These are phyloP conservation scores for Sphaerulina populicola DNA, from an alignment of 2,329 filamentous ascomycete genomes.

Conservation along the genomic window DNA sequence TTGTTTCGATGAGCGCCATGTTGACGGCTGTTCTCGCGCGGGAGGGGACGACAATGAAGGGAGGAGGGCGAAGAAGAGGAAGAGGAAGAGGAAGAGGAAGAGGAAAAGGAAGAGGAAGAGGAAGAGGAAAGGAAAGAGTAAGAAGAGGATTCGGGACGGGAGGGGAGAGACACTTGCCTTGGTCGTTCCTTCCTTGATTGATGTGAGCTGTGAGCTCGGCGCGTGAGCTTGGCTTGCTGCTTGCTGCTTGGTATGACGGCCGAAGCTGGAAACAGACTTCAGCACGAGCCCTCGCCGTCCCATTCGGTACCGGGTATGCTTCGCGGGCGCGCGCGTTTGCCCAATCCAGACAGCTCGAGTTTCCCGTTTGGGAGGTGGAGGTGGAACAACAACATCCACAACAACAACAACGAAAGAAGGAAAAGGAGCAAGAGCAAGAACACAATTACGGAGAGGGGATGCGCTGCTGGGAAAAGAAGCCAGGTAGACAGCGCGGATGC, in stretches of 20 bases:
- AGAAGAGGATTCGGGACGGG: too few species aligned
- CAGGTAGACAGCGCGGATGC: slow-evolving; percentile 50
- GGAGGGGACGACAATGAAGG: too few species aligned
- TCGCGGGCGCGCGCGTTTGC: neutral
- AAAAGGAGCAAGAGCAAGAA: neutral
- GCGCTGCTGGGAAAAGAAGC: neutral
- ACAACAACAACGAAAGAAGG: neutral
- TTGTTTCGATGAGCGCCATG: slow-evolving; percentile 70
- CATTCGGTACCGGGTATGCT: neutral
- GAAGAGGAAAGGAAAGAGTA: too few species aligned
- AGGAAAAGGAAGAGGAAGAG: neutral
- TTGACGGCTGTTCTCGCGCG: slow-evolving; percentile 3
- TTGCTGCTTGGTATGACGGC: neutral
- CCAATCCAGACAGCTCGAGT: neutral
- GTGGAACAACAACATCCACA: neutral
- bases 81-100: neutral
- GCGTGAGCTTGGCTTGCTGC: neutral
- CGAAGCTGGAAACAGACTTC: neutral
- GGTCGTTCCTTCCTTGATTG: neutral
- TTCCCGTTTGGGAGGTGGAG: neutral
- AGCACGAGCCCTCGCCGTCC: neutral
- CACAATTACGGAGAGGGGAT: neutral
- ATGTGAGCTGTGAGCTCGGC: neutral
- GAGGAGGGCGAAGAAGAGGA: neutral
- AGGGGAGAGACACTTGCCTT: too few species aligned